Base-by-base conservation (phyloP, 2,329 filamentous ascomycete genomes). In the Monilinia fructigena region DNA sequence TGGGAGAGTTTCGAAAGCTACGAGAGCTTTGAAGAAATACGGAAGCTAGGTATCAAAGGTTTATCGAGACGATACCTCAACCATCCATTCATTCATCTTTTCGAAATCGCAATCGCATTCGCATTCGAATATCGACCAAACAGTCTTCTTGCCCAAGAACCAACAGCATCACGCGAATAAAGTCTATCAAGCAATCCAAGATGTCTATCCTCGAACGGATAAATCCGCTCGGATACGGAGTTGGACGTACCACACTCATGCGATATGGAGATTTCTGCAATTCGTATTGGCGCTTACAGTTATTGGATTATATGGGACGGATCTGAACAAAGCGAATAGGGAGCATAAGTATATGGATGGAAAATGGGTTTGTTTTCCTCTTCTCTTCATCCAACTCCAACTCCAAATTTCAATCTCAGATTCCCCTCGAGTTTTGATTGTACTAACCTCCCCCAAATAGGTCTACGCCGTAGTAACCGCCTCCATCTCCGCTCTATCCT, bases 251-350 rank as follows among this genome's bases (percentile, higher is more conserved):
- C 4, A 50, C 66, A 50, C 66, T 16, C 89, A 89, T 74, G 79
- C 82, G 31, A 70, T 83, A 70, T 79, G 93, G n/a, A 90, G 93
- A 75, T 82, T 93, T 76, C 78, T 89, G 68, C 91, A 94, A 74
- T 88, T 97, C 74, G 83, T 90, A 66, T 82, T 96, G 70, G 91
- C 87, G 18, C 79, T 96, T 66, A 85, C 89, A 1, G 89, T 95
- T 65, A 88, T 89, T 70, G 93, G 90, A 0, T 85, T 97, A 26
- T 97, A 95, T 71, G 90, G 87, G 47, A 78, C 83, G 31, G 90
- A 94, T 74, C 79, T 95, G 7, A 78, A 85, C 68, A 77, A 78
- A 28, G 85, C 86, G 0, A 76, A 79, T 48, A 78, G 85, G 23
- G 75, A 80, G 5, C 75, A 81, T 64, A 80, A 80, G 52, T 82